Conservation (phyloP, 1,284 basidiomycete species). For the Papiliotrema nemorosa region DNA sequence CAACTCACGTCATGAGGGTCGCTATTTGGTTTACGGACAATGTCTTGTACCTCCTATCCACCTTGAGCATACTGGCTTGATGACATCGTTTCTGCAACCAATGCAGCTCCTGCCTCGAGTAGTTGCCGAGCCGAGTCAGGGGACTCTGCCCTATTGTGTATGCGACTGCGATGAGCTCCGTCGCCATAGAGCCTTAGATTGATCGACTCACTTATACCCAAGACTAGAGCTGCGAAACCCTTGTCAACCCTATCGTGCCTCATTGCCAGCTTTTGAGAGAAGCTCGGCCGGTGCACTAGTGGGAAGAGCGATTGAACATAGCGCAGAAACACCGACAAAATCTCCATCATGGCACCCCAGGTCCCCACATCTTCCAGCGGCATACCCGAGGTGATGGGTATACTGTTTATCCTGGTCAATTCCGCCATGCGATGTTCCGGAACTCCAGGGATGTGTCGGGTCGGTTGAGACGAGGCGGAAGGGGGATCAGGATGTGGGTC, state of each 20-base stretch:
- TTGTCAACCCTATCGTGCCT: constrained; percentile 23
- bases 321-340: constrained; percentile 24
- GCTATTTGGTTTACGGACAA: constrained; percentile 12
- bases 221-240: constrained; percentile 25
- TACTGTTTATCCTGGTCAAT: neutral
- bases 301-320: constrained; percentile 32
- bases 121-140: constrained; percentile 14
- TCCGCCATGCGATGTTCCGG: neutral
- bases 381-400: neutral
- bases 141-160: constrained; percentile 32
- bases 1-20: constrained; percentile 14
- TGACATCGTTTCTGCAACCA: constrained; percentile 19
- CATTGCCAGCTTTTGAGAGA: constrained; percentile 25
- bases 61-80: constrained; percentile 14
- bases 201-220: constrained; percentile 18
- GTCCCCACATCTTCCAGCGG: constrained; percentile 17
- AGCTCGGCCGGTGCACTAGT: constrained; percentile 29
- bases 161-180: constrained; percentile 12
- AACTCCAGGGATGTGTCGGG: neutral
- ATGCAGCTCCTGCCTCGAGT: constrained; percentile 16
- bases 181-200: neutral
- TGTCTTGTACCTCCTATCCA: constrained; percentile 13
- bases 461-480: neutral
- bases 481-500: too few relatives aligned
- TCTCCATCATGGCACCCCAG: constrained; percentile 27